A percentile compares a stretch with the other conserved stretches of the same genome.
Conservation (phyloP, 257 asterid genomes). For the Rhazya stricta region DNA sequence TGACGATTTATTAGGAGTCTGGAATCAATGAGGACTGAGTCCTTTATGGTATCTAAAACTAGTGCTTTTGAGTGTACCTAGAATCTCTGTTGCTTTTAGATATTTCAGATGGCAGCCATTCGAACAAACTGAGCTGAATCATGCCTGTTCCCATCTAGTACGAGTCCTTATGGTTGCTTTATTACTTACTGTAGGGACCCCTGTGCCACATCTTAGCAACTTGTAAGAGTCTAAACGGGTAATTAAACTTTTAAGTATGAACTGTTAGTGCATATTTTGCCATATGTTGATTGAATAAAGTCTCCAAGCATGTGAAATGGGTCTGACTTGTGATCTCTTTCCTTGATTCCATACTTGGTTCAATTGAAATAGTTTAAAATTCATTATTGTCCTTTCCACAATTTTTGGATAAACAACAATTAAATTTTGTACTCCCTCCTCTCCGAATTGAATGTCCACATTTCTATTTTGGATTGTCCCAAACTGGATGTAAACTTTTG, state of each 20-base stretch:
- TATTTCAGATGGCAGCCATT: neutral
- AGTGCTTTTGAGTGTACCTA: neutral
- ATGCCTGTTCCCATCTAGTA: neutral
- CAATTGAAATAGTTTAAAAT: neutral
- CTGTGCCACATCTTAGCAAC: neutral
- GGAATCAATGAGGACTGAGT: neutral
- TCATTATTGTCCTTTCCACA: neutral
- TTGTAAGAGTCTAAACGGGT: neutral
- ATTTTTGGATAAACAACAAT: neutral
- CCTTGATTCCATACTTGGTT: neutral
- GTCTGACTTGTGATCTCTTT: neutral
- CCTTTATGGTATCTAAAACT: neutral
- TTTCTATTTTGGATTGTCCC: neutral
- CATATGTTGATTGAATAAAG: neutral
- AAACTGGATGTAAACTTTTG: neutral
- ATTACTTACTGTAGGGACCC: neutral
- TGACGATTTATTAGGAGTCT: neutral
- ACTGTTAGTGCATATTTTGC: neutral
- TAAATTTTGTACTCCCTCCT: neutral
- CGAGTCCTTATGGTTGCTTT: neutral
- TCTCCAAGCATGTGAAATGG: neutral
- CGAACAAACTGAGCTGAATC: neutral
- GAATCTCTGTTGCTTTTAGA: neutral
- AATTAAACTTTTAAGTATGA: neutral
- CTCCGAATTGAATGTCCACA: neutral